phyloP scores from a whole-genome alignment of 2,329 filamentous ascomycete genomes.

The Dothistroma septosporum region DNA sequence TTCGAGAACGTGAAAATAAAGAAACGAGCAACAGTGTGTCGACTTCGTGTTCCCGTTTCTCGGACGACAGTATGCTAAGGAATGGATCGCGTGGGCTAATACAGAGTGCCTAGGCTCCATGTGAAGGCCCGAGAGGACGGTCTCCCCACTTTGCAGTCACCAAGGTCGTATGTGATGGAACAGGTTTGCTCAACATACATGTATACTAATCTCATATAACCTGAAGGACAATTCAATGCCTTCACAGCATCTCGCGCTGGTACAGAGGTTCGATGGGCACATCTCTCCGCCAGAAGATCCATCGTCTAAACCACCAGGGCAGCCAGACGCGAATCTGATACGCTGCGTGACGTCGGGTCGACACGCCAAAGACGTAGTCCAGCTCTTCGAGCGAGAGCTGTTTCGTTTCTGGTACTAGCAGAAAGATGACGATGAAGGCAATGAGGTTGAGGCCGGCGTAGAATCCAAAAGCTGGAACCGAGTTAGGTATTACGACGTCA shows the following conservation, averaged over 20 bases:
- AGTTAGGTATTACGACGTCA: background rate
- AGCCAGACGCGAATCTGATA: constrained; percentile 2
- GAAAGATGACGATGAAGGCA: constrained; percentile 32
- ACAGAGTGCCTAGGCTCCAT: no score
- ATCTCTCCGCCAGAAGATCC: background rate
- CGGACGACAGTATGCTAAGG: no score
- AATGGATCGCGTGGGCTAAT: no score
- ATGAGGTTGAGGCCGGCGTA: constrained; percentile 51
- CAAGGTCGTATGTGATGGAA: no score
- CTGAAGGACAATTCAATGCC: no score
- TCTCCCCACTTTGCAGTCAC: no score
- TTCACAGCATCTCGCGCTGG: background rate
- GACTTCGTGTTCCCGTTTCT: no score
- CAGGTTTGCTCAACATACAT: no score
- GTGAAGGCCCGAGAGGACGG: no score
- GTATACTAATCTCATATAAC: no score
- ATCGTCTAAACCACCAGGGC: background rate
- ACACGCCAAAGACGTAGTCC: constrained; percentile 51
- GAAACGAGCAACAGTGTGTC: no score
- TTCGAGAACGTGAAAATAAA: no score
- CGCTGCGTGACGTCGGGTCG: constrained; percentile 38
- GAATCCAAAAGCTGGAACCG: constrained; percentile 46
- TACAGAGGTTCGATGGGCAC: background rate
- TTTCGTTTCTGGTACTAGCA: constrained; percentile 47
- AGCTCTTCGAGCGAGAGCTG: constrained; percentile 46